Base-by-base conservation (phyloP, 176 grass and related monocot genomes). In the Hsuehochloa calcarea region DNA sequence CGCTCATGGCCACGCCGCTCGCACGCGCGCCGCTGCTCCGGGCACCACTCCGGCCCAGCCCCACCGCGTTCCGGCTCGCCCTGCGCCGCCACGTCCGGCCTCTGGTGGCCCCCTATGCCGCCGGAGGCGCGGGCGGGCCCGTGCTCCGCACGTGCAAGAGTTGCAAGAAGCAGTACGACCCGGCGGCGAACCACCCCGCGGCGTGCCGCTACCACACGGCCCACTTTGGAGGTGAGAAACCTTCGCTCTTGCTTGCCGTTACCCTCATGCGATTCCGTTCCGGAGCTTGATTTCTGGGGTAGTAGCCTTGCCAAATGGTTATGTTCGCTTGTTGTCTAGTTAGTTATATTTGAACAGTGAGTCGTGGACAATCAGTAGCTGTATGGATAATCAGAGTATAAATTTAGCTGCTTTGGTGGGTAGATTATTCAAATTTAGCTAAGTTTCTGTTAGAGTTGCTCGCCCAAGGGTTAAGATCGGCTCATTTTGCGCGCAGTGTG, bases 81-180 rank as follows among this genome's bases (percentile, higher is more conserved):
- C 5, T 26, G 37, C 84, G 45, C 22, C 27, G 37, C 11, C 73
- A 5, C 15, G 22, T 82, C 82, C 55, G 38, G 2, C 26, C 47
- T 15, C 5, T 22, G 27, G 64, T 58, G 35, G 39, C 66, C 27
- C 23, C 39, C 55, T 71, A 39, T 54, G 63, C 75, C 55, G 61
- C 61, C 8, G 82, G 40, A 11, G 84, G 61, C 45, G 43, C 66
- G 0, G 39, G 65, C 5, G 35, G 39, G 52, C 63, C 68, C 14
- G 56, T 76, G 66, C 78, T 92, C 23, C 88, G 87, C 77, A 97
- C 94, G 45, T 97, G 94, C 92, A 94, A 87, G 92, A 97, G 87
- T 41, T 97, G 94, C 89, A 97, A 97, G 85, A 62, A 74, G 68
- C 95, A 90, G 85, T 97, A 86, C 64, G 92, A 97, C n/a, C 89